Percentiles rank a stretch among this genome's conserved stretches.
phyloP scores from a whole-genome alignment of 129 eudicot genomes.

The Daucus carota region DNA sequence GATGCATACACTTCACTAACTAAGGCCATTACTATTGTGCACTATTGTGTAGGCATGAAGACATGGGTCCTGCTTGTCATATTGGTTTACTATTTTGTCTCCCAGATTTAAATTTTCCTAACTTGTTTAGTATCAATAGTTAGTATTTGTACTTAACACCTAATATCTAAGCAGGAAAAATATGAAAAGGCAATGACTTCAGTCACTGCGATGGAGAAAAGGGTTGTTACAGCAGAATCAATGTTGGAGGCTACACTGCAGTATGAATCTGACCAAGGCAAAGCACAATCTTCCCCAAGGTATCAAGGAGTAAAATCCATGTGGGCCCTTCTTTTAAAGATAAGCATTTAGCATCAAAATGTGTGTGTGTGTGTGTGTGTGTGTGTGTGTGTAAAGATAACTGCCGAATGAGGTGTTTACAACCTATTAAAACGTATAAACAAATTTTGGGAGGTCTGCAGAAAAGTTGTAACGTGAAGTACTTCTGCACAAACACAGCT shows the following conservation, averaged over 20 bases:
- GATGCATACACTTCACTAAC: not conserved
- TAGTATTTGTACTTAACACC: not conserved
- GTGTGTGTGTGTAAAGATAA: too few relatives aligned
- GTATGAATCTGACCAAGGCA: constrained; percentile 69
- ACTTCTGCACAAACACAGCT: not conserved
- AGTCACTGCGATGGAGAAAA: constrained; percentile 66
- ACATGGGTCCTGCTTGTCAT: not conserved
- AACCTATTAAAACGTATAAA: not conserved
- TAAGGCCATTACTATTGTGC: not conserved
- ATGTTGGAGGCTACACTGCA: constrained; percentile 86
- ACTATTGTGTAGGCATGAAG: not conserved
- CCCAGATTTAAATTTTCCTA: not conserved
- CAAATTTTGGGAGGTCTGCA: not conserved
- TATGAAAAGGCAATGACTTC: constrained; percentile 61
- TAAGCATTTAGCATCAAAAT: too few relatives aligned
- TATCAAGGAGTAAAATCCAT: constrained; percentile 10
- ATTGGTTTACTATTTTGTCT: not conserved
- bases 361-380: too few relatives aligned
- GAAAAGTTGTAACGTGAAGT: not conserved
- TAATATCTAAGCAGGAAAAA: constrained; percentile 42
- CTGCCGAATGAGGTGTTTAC: not conserved
- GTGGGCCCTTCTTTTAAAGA: not conserved
- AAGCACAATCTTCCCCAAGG: constrained; percentile 58
- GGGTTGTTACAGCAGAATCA: constrained; percentile 83
- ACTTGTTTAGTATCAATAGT: not conserved